Conservation (phyloP, 1,139 yeast species). For the Candida tropicalis region DNA sequence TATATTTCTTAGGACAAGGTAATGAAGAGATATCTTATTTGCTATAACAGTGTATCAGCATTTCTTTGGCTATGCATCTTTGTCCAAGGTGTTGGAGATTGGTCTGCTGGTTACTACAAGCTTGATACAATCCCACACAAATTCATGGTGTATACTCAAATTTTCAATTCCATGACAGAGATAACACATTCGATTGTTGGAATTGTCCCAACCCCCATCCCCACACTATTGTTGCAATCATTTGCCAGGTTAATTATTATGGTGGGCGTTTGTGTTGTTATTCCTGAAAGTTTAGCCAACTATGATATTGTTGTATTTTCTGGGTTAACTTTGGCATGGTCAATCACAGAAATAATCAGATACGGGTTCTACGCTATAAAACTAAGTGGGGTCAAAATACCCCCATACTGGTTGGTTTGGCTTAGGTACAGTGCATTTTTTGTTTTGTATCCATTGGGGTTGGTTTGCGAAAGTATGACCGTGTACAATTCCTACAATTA, state of each 20-base stretch:
- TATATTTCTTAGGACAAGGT: background rate
- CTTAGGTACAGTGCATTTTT: slow-evolving; percentile 36
- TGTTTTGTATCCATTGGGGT: slow-evolving; percentile 39
- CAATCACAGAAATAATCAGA: slow-evolving; percentile 35
- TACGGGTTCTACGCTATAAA: slow-evolving; percentile 28
- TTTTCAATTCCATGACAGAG: slow-evolving; percentile 33
- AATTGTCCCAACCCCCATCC: slow-evolving; percentile 33
- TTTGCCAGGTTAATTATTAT: slow-evolving; percentile 37
- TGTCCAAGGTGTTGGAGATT: slow-evolving; percentile 19
- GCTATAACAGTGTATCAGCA: slow-evolving; percentile 69
- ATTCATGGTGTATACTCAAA: slow-evolving; percentile 30
- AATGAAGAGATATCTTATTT: slow-evolving; percentile 20
- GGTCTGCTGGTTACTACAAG: slow-evolving; percentile 10
- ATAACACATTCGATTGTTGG: slow-evolving; percentile 29
- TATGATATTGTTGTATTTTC: slow-evolving; percentile 26
- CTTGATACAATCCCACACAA: slow-evolving; percentile 28
- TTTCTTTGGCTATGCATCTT: slow-evolving; percentile 65
- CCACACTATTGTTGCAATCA: slow-evolving; percentile 33
- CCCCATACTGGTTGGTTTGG: slow-evolving; percentile 30
- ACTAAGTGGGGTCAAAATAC: slow-evolving; percentile 8
- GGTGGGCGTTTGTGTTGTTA: slow-evolving; percentile 30
- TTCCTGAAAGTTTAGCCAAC: slow-evolving; percentile 39
- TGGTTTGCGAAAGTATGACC: slow-evolving; percentile 32
- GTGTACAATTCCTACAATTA: slow-evolving; percentile 31
- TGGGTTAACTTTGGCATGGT: slow-evolving; percentile 36